Conservation (phyloP, 2,329 filamentous ascomycete genomes). For the Fusarium falciforme region DNA sequence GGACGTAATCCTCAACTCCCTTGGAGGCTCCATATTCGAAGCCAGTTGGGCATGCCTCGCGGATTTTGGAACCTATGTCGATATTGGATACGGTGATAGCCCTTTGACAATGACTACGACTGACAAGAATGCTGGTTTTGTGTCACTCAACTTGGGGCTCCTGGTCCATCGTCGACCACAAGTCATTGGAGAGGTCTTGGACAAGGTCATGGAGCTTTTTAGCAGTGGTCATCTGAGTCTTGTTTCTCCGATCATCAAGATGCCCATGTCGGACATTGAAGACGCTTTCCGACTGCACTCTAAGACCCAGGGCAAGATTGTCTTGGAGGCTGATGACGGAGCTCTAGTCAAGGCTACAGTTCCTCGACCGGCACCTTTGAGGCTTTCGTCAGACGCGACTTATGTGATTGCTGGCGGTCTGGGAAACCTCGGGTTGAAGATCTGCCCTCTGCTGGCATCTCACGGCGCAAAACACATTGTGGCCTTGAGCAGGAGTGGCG, state of each 20-base stretch:
- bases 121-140: neutral
- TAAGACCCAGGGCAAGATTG: neutral
- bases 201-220: neutral
- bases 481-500: neutral
- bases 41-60: neutral
- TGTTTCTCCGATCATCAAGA: neutral
- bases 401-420: neutral
- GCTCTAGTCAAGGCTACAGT: neutral
- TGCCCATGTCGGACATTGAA: neutral
- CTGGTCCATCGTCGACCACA: neutral
- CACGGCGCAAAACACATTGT: neutral
- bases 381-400: neutral
- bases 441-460: neutral
- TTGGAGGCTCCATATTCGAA: neutral
- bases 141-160: neutral
- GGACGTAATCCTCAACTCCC: neutral
- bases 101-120: neutral
- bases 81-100: neutral
- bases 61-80: neutral
- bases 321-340: neutral
- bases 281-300: neutral
- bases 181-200: neutral
- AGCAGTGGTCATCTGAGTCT: neutral
- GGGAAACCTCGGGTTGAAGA: neutral
- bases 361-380: neutral